Conservation (phyloP, 2,329 filamentous ascomycete genomes). For the Rhexocercosporidium sp. region DNA sequence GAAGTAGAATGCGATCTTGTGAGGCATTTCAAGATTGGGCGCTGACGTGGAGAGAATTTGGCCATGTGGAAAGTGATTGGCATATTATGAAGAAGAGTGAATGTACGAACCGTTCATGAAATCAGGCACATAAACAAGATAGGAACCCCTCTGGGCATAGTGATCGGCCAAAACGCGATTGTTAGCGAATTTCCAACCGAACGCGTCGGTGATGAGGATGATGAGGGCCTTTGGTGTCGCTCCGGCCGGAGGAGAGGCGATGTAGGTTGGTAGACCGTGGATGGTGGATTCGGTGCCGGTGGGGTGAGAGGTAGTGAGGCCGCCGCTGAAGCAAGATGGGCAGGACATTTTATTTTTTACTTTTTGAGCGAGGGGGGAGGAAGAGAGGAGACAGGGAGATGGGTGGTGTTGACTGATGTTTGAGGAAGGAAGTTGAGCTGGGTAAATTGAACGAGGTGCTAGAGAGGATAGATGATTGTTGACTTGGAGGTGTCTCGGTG, state of each 20-base stretch:
- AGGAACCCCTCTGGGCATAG: slow-evolving; percentile 51
- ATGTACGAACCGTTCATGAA: slow-evolving; percentile 54
- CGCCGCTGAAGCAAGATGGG: slow-evolving; percentile 45
- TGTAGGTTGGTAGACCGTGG: slow-evolving; percentile 53
- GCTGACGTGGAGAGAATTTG: no score
- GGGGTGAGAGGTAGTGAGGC: slow-evolving; percentile 46
- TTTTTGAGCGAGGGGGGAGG: no score
- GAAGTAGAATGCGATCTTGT: no score
- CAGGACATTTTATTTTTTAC: slow-evolving; percentile 26
- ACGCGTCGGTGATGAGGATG: slow-evolving; percentile 55
- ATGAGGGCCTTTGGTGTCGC: slow-evolving; percentile 48
- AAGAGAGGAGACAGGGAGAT: background rate
- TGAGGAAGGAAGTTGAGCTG: no score
- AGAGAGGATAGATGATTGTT: no score
- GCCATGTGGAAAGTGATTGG: no score
- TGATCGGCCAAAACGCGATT: slow-evolving; percentile 53
- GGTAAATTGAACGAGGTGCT: no score
- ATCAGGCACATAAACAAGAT: slow-evolving; percentile 55
- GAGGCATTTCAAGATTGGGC: no score
- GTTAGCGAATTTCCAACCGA: slow-evolving; percentile 56
- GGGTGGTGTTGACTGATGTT: background rate
- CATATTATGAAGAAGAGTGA: no score
- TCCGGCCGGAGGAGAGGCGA: slow-evolving; percentile 45
- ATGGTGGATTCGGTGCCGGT: slow-evolving; percentile 47
- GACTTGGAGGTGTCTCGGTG: background rate